Evolutionary conservation across 495 filamentous ascomycete species (phyloP), one percentile per base, ranked within the genome.

Genomic region (Penicillium canescens): DNA sequence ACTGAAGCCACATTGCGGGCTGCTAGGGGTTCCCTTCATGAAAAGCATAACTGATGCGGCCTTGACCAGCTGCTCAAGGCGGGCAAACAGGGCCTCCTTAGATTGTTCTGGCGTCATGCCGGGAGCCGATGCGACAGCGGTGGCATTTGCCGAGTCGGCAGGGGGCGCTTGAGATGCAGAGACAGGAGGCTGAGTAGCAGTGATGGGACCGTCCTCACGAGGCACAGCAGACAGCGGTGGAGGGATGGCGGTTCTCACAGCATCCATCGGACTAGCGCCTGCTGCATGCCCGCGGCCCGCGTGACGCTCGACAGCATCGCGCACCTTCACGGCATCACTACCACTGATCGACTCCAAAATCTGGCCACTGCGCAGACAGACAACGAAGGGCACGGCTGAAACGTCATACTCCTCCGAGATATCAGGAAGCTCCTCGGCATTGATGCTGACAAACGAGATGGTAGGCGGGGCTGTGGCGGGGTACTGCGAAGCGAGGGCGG

Each of bases 21-120:
- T 80, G 58, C 85, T 89, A 0, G 94, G 94, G 2, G 95, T 96
- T 33, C 94, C 76, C 66, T 82, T 82, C 79, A 82, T 82, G 75
- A 98, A 98, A 50, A 98, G 80, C 94, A 98, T 97, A 16, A 98
- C 93, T 3, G 92, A 91, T 26, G 95, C 94, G 4, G 95, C 94
- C 72, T 89, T 94, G 44, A 97, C 92, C 34, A 98, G 78, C 46
- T 91, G 84, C 7, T 67, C 76, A 10, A 99, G 80, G 35, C 94
- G 79, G 54, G 84, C 83, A 56, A 87, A 82, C 34, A 98, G 78
- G 43, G 90, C 88, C 69, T 94, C 89, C 76, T 91, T 88, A 35
- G 77, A 73, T 65, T 86, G 78, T 56, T 82, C 82, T 8, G 75
- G 71, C 10, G 76, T 76, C 52, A 71, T 44, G 11, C 66, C 59